phyloP scores from a whole-genome alignment of 2,329 filamentous ascomycete genomes.

The Exophiala sp. region DNA sequence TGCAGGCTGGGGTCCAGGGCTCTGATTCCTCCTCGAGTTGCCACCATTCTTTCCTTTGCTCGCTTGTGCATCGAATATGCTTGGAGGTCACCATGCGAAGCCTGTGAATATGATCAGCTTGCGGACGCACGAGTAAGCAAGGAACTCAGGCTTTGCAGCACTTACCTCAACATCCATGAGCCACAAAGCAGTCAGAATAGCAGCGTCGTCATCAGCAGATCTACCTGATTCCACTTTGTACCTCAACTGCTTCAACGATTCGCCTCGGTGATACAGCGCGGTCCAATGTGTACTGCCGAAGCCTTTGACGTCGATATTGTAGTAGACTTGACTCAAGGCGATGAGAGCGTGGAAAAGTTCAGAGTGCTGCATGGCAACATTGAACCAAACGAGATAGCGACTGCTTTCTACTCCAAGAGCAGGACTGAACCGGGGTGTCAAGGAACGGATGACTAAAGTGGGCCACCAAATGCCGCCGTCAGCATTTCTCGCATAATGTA shows the following conservation, averaged over 20 bases:
- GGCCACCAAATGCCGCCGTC: not conserved
- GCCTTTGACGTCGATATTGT: constrained; percentile 18
- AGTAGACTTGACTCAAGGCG: constrained; percentile 19
- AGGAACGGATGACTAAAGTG: constrained; percentile 13
- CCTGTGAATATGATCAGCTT: not conserved
- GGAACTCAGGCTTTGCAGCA: not conserved
- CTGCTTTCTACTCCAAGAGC: constrained; percentile 16
- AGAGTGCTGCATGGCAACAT: constrained; percentile 16
- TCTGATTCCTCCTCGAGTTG: constrained; percentile 15
- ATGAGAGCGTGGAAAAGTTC: constrained; percentile 19
- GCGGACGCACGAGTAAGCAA: not conserved
- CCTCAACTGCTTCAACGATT: constrained; percentile 17
- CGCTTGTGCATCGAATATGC: constrained; percentile 21
- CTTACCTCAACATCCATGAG: constrained; percentile 21
- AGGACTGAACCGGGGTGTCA: constrained; percentile 17
- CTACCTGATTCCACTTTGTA: constrained; percentile 10
- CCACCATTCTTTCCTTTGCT: constrained; percentile 19
- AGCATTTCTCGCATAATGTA: not conserved
- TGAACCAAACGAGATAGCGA: constrained; percentile 22
- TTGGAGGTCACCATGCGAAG: constrained; percentile 13
- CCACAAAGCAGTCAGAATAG: constrained; percentile 20
- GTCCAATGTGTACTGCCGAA: constrained; percentile 14
- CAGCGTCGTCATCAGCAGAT: constrained; percentile 18
- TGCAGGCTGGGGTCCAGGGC: constrained; percentile 13
- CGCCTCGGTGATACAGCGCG: constrained; percentile 16